These are phyloP conservation scores for Iberis amara DNA, from an alignment of 441 rosid species.

Conservation along the genomic window DNA sequence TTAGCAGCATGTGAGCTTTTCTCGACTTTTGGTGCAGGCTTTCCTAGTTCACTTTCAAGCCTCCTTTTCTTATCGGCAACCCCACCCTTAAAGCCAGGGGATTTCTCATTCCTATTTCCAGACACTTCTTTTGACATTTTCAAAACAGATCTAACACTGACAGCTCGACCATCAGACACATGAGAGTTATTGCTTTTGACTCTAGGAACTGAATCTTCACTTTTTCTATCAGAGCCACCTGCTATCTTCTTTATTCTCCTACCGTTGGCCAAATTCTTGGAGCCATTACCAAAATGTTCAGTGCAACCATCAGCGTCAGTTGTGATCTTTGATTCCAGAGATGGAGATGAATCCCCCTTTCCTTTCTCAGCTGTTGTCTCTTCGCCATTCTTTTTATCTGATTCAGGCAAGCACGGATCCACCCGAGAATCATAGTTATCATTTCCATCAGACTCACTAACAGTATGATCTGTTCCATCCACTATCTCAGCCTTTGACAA, in stretches of 20 bases:
- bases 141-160: conserved; percentile 32
- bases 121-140: conserved; percentile 40
- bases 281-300: conserved; percentile 38
- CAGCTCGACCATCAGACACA: conserved; percentile 36
- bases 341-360: conserved; percentile 36
- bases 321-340: conserved; percentile 37
- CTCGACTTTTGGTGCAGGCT: conserved; percentile 32
- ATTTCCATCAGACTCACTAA: conserved; percentile 34
- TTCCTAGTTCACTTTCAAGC: conserved; percentile 43
- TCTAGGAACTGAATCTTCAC: conserved; percentile 32
- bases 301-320: conserved; percentile 27
- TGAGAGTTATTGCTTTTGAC: conserved; percentile 27
- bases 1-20: conserved; percentile 48
- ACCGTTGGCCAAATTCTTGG: conserved; percentile 36
- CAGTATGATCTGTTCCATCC: conserved; percentile 34
- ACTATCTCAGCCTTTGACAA: conserved; percentile 37
- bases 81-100: conserved; percentile 34
- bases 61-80: conserved; percentile 38
- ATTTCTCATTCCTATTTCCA: conserved; percentile 30
- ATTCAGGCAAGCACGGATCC: conserved; percentile 30
- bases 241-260: conserved; percentile 37
- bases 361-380: conserved; percentile 41
- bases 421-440: conserved; percentile 37
- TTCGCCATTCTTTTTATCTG: conserved; percentile 39
- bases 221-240: conserved; percentile 27